A percentile compares a stretch with the other conserved stretches of the same genome.
Evolutionary conservation across 371 early-diverging fungal species (phyloP).

Genomic region (Saksenaea vasiformis): DNA sequence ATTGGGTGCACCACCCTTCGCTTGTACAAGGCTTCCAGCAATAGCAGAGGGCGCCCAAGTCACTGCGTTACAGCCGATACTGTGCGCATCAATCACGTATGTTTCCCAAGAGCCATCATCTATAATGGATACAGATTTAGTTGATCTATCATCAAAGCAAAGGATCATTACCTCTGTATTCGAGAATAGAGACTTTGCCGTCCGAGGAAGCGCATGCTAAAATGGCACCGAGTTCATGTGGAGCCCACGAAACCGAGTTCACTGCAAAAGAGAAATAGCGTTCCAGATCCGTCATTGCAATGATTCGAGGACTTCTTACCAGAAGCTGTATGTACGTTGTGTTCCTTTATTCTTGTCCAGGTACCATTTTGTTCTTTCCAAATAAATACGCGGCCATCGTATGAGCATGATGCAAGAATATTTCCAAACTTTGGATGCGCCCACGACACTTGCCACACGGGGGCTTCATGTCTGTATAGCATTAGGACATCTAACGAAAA

Average conservation of each 20-base stretch:
- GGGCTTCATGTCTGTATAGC: conserved; percentile 84
- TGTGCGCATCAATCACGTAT: conserved; percentile 80
- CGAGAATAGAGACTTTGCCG: conserved; percentile 88
- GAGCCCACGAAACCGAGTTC: conserved; percentile 95
- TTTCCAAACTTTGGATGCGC: conserved; percentile 97
- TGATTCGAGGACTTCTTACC: conserved; percentile 48
- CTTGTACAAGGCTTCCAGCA: conserved; percentile 80
- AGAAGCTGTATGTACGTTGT: conserved; percentile 84
- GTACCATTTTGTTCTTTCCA: conserved; percentile 90
- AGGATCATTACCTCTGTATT: conserved; percentile 75
- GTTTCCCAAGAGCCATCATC: conserved; percentile 86
- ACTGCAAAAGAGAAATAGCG: conserved; percentile 48
- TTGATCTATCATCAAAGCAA: neutral
- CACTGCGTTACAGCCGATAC: conserved; percentile 92
- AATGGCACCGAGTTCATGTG: conserved; percentile 94
- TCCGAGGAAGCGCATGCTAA: conserved; percentile 96
- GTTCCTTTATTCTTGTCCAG: conserved; percentile 92
- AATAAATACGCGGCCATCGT: conserved; percentile 92
- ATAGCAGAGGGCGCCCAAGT: conserved; percentile 93
- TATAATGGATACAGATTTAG: conserved; percentile 17
- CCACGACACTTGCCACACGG: conserved; percentile 99
- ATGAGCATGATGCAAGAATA: conserved; percentile 94
- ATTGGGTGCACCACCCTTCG: conserved; percentile 62
- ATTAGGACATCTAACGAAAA: neutral
- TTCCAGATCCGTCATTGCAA: neutral